Base-by-base conservation (phyloP, 2,329 filamentous ascomycete species). In the Penicillium sp. region DNA sequence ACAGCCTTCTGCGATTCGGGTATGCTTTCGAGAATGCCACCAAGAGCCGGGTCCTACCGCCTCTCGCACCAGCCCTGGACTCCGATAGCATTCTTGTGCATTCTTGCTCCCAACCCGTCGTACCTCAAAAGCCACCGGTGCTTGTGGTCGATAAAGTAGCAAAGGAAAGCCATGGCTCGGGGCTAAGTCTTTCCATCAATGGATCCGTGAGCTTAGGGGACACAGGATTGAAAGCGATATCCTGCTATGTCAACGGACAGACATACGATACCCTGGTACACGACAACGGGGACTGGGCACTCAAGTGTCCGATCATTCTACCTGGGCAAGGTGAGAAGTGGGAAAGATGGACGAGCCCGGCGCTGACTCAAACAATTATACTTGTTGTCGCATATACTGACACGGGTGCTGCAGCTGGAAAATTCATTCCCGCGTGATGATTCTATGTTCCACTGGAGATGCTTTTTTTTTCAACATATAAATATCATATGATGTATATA, bases 321-420 rank as follows among this genome's bases (percentile, higher is more conserved):
- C 54, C 54, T n/a, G 41, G 53, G n/a, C 47, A 57, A 45, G 58
- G 57, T 15, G 31, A 27, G 17, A 39, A 23, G 11, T 60, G 57
- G 58, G 33, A 52, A 13, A 45, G 45, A 21, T 61, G 57, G 58
- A 33, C 46, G 4, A 58, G 56, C 25, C 56, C 58, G 39, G 45
- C 56, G 32, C 29, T 57, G 6, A 44, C 35, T 3, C 53, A 61
- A 25, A 58, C 52, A 9, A 59, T 57, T 33, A 38, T 60, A 4
- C 15, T 55, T 13, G 32, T 59, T 8, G 49, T 40, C 28, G 54
- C 50, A 20, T 33, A 35, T 5, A 47, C 46, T 0, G 43, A 38
- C 9, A 27, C 19, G 7, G 41, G 43, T 2, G 37, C 18, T 25
- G 33, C 43, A 8, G 33, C 43, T 41, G 57, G 56, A 2, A 55